Percentiles rank a stretch among this genome's conserved stretches.
Evolutionary conservation across 371 early-diverging fungal genomes (phyloP).

Genomic region (Mortierella sp.): DNA sequence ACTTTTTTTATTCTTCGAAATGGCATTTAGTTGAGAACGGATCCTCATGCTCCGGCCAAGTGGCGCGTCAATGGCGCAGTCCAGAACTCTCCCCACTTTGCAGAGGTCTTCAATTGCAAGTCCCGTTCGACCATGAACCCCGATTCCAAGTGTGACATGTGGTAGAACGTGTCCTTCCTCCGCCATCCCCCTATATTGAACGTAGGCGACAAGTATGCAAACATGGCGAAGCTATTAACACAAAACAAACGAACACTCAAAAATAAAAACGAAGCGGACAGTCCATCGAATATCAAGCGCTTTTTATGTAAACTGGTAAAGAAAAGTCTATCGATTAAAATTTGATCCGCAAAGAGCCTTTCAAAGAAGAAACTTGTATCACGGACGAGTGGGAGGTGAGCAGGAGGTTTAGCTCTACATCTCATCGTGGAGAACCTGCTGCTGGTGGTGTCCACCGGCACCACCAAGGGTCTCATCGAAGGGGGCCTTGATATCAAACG

Average conservation of each 20-base stretch:
- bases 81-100: constrained; percentile 76
- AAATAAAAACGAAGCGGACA: not conserved
- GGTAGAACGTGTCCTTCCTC: constrained; percentile 48
- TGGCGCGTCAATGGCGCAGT: constrained; percentile 80
- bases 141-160: constrained; percentile 65
- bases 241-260: not conserved
- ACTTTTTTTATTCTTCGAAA: not conserved
- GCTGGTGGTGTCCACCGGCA: not conserved
- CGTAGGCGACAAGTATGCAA: not conserved
- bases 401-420: constrained; percentile 28
- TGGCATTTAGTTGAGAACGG: constrained; percentile 58
- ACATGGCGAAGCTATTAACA: not conserved
- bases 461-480: constrained; percentile 41
- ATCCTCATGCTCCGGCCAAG: constrained; percentile 69
- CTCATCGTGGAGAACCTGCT: constrained; percentile 54
- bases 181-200: not conserved
- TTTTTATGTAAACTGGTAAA: not conserved
- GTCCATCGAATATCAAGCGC: not conserved
- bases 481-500: constrained; percentile 33
- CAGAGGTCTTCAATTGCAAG: constrained; percentile 74
- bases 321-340: not conserved
- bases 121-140: constrained; percentile 71
- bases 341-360: not conserved
- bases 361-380: not conserved
- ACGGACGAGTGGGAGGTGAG: not conserved